phyloP scores from a whole-genome alignment of 164 flowering plant genomes.

The Saururus chinensis region DNA sequence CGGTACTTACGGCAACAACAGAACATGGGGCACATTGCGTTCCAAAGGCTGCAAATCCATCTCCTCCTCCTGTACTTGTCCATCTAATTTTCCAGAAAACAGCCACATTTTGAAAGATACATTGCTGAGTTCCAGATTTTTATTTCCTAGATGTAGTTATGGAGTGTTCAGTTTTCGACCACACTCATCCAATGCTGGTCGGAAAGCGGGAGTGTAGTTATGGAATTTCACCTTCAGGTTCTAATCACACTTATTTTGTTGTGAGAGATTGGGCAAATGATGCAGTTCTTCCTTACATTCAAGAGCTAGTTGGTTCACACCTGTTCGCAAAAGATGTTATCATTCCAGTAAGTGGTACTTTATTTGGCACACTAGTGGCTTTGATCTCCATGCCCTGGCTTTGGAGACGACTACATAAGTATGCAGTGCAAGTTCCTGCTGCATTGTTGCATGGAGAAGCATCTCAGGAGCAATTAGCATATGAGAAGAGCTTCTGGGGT shows the following conservation, averaged over 20 bases:
- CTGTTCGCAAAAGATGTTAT: slow-evolving; percentile 54
- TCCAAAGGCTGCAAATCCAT: background rate
- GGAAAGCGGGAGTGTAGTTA: slow-evolving; percentile 14
- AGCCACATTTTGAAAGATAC: slow-evolving; percentile 5
- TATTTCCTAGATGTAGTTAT: slow-evolving; percentile 11
- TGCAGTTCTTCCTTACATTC: slow-evolving; percentile 44
- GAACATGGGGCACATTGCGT: slow-evolving; percentile 1
- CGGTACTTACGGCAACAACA: background rate
- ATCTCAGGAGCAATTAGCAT: slow-evolving; percentile 41
- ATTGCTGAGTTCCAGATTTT: slow-evolving; percentile 5
- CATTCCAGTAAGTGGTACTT: slow-evolving; percentile 56
- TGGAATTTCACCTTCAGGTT: slow-evolving; percentile 23
- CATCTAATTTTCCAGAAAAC: slow-evolving; percentile 4
- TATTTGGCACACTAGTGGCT: slow-evolving; percentile 55
- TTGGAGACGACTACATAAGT: slow-evolving; percentile 64
- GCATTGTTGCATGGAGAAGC: slow-evolving; percentile 30
- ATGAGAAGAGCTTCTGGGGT: slow-evolving; percentile 86
- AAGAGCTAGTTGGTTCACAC: slow-evolving; percentile 50
- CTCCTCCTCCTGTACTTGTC: slow-evolving; percentile 5
- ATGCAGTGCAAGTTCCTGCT: slow-evolving; percentile 47
- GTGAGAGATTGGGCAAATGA: slow-evolving; percentile 45
- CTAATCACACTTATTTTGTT: slow-evolving; percentile 15
- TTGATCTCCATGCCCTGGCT: slow-evolving; percentile 80
- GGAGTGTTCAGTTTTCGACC: slow-evolving; percentile 15
- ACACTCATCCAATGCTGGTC: slow-evolving; percentile 30